Base-by-base conservation (phyloP, 129 eudicot genomes). In the Escallonia herrerae region DNA sequence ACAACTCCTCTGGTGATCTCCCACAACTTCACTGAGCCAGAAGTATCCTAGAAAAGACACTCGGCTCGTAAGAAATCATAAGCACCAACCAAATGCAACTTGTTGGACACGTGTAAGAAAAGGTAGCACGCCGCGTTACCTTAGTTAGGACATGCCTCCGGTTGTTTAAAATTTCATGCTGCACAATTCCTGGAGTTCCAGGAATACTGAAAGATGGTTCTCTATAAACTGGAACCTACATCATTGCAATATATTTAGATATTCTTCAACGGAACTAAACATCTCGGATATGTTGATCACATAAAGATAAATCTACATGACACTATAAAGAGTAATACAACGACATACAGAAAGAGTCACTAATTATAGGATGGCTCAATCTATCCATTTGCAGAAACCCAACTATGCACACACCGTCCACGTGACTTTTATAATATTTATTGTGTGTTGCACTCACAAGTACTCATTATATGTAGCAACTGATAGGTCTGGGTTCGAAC, bases 161-260 rank as follows among this genome's bases (percentile, higher is more conserved):
- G 40, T 93, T 86, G 70, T 93, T 93, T 79, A 93, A 56, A 74
- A 93, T 83, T 86, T 93, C 96, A 81, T 82, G 90, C 75, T 89
- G 95, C 81, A 93, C 87, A n/a, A 93, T 86, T 55, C 91, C 96
- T 61, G 96, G 90, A 56, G 78, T 86, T 70, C 99, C 99, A 71
- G 69, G 78, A 65, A 93, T 86, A 80, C 80, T 83, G 39, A 79
- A 76, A 10, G 89, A 79, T 63, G 99, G 93, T 76, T 83, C 89
- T 80, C 72, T 76, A 79, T 86, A 82, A 60, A 89, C 95, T 59
- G 99, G 96, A 65, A 93, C 89, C 99, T 93, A 71, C 57, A 77
- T 37, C 2, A 66, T 48, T 42, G 43, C 49, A 49, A 48, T 22
- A 22, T 22, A 22, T 22, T 22, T 22, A 22, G 33, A 22, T 22